Conservation (phyloP, 2,329 filamentous ascomycete genomes). For the Penicillium digitatum region DNA sequence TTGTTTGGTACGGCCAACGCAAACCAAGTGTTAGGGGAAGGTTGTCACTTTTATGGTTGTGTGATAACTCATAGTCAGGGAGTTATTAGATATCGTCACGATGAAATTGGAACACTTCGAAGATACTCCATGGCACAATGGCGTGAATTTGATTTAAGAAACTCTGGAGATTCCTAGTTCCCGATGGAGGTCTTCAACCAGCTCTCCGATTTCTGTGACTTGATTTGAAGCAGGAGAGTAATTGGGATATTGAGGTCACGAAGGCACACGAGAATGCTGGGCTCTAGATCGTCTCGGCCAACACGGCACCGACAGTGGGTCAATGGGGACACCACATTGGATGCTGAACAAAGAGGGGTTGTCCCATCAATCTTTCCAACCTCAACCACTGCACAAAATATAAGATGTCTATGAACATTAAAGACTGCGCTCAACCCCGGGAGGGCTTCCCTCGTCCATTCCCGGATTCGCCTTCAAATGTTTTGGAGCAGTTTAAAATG, state of each 20-base stretch:
- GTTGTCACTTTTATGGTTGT: not conserved
- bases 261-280: not conserved
- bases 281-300: not conserved
- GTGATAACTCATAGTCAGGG: no score
- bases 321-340: not conserved
- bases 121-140: not conserved
- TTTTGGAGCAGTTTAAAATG: constrained; percentile 46
- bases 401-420: constrained; percentile 40
- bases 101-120: not conserved
- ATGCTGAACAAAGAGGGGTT: not conserved
- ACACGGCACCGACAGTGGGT: constrained; percentile 5
- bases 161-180: not conserved
- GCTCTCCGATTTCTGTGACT: not conserved
- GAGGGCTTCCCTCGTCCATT: constrained; percentile 39
- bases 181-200: not conserved
- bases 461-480: constrained; percentile 42
- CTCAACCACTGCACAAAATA: not conserved
- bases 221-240: not conserved
- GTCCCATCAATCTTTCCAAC: not conserved
- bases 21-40: no score
- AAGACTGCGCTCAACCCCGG: constrained; percentile 30
- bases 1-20: no score
- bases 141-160: not conserved
- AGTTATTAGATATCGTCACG: not conserved
- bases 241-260: not conserved